Percentiles rank a stretch among this genome's conserved stretches.
Evolutionary conservation across 1,284 basidiomycete species (phyloP).

Genomic region (Cutaneotrichosporon daszewskae): DNA sequence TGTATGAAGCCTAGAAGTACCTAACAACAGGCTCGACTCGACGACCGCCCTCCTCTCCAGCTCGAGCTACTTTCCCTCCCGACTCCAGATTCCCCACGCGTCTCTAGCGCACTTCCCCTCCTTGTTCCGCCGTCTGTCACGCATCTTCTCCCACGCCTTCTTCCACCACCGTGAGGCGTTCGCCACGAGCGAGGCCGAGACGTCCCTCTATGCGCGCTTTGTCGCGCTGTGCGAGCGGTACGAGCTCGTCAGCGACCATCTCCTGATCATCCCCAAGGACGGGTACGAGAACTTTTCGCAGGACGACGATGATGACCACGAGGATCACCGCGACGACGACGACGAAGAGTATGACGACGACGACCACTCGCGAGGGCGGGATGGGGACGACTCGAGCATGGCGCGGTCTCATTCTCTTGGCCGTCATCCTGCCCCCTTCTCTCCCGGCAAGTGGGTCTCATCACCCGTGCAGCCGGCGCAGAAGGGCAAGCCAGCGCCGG

Average conservation of each 20-base stretch:
- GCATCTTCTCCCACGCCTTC: slow-evolving; percentile 94
- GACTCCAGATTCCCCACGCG: slow-evolving; percentile 72
- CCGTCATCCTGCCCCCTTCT: slow-evolving; percentile 1
- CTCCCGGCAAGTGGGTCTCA: slow-evolving; percentile 11
- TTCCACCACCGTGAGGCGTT: slow-evolving; percentile 85
- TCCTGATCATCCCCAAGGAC: slow-evolving; percentile 66
- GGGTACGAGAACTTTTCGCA: slow-evolving; percentile 10
- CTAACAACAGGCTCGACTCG: slow-evolving; percentile 84
- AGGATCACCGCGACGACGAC: slow-evolving; percentile 3
- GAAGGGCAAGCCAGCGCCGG: slow-evolving; percentile 17
- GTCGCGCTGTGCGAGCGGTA: slow-evolving; percentile 73
- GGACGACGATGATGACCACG: slow-evolving; percentile 18
- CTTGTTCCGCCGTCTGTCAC: slow-evolving; percentile 61
- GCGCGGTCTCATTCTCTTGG: slow-evolving; percentile 6
- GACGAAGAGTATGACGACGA: neutral
- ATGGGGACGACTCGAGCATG: slow-evolving; percentile 1
- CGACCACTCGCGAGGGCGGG: slow-evolving; percentile 3
- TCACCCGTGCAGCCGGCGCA: slow-evolving; percentile 15
- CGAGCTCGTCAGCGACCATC: slow-evolving; percentile 66
- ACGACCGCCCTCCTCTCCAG: slow-evolving; percentile 90
- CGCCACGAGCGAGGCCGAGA: slow-evolving; percentile 58
- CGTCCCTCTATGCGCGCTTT: slow-evolving; percentile 85
- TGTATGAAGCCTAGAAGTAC: slow-evolving; percentile 53
- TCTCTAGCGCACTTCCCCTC: slow-evolving; percentile 83
- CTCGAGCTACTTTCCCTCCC: slow-evolving; percentile 78